These are phyloP conservation scores for Selaginella moellendorffii DNA, from an alignment of 75 land plant genomes.

Conservation along the genomic window DNA sequence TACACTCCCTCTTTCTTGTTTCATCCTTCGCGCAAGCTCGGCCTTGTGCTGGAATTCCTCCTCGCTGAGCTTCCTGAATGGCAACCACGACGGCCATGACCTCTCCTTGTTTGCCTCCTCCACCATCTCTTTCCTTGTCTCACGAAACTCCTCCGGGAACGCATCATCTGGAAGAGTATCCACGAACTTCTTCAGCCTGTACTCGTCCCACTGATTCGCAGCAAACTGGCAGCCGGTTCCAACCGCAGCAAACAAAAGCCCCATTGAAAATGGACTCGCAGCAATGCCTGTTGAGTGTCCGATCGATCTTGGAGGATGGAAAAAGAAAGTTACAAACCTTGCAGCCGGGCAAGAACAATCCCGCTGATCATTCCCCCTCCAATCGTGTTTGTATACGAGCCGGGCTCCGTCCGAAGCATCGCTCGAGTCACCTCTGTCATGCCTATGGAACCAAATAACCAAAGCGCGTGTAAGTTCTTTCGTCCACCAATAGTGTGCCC, in stretches of 20 bases:
- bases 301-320: no score
- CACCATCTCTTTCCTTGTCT: neutral
- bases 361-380: neutral
- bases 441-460: no score
- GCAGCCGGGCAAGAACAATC: neutral
- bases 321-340: neutral
- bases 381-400: neutral
- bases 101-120: neutral
- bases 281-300: neutral
- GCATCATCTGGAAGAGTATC: neutral
- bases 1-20: neutral
- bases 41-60: neutral
- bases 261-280: neutral
- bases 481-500: no score
- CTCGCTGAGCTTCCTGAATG: neutral
- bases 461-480: no score
- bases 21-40: neutral
- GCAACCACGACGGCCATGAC: neutral
- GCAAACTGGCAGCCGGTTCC: neutral
- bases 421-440: neutral
- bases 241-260: neutral
- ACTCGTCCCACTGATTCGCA: neutral
- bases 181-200: neutral
- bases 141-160: neutral
- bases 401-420: neutral